phyloP scores from a whole-genome alignment of 75 land plant genomes.

The Pseudotsuga menziesii region DNA sequence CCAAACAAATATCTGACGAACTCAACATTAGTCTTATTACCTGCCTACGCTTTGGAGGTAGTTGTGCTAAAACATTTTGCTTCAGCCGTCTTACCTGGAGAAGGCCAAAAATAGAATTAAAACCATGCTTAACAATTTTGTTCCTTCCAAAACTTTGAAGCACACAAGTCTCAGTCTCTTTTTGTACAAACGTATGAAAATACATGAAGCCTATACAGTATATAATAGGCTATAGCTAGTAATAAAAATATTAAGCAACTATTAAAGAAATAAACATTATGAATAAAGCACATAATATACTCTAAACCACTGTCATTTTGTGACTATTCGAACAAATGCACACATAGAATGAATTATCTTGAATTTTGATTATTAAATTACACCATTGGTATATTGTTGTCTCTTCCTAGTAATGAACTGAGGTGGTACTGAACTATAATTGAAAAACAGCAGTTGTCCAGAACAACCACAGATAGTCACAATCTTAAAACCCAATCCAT shows the following conservation, averaged over 20 bases:
- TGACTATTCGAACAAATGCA: no score
- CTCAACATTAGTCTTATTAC: constrained; percentile 58
- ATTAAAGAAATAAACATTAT: not conserved
- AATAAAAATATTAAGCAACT: not conserved
- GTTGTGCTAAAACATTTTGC: constrained; percentile 66
- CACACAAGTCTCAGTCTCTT: not conserved
- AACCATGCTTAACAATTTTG: not conserved
- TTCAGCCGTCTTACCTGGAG: constrained; percentile 81
- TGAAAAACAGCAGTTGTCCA: no score
- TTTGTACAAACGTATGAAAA: not conserved
- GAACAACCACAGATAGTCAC: no score
- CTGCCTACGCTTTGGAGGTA: constrained; percentile 94
- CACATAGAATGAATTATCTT: no score
- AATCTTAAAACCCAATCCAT: no score
- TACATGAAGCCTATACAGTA: not conserved
- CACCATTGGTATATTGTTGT: no score
- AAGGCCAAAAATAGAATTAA: not conserved
- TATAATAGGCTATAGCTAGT: not conserved
- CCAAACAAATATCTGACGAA: constrained; percentile 45
- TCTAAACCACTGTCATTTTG: no score
- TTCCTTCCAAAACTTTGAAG: not conserved
- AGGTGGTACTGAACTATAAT: no score
- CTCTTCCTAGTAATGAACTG: no score
- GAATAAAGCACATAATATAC: not conserved
- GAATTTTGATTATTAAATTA: no score